Base-by-base conservation (phyloP, 2,329 filamentous ascomycete genomes). In the Fusarium nurragi region DNA sequence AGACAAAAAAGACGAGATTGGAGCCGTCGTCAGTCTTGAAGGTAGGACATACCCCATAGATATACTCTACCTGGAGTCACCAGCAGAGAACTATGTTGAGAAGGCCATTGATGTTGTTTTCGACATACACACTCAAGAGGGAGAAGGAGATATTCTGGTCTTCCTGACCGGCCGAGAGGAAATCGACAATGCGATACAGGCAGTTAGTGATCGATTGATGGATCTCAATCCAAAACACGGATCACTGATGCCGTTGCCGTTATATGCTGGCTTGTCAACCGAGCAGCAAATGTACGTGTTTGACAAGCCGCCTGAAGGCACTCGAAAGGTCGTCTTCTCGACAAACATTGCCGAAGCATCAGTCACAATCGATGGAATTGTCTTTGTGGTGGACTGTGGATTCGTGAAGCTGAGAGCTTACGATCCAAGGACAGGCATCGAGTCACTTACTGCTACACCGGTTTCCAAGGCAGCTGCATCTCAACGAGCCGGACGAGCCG, bases 341-440 rank as follows among this genome's bases (percentile, higher is more conserved):
- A 98, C 95, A 57, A 98, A 98, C 74, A 97, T 98, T 65, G 93
- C 95, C 13, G 95, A 99, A 80, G 94, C 95, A 6, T 97, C 93
- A 3, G 90, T 99, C 39, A 98, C 95, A 16, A 96, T 98, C 54
- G 90, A 95, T 50, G 93, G 93, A 4, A 94, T 98, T 60, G 89
- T 93, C 52, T 97, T 92, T 72, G 94, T 99, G 7, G 81, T 98
- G 46, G 95, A 99, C 76, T 89, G 87, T 50, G 95, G 95, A 2
- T 97, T 92, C 73, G 93, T 96, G 67, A 98, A 98, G 76, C 81
- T 97, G 19, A 88, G 93, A 36, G 90, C 91, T 8, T 98, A 93
- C 78, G 90, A 96, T 67, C 92, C 94, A 0, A 83, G 76, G 16
- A 94, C 92, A 1, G 92, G 93, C 13, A 97, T 98, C 68, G 94